Conservation (phyloP, 441 rosid genomes). For the Theobroma grandiflorum region DNA sequence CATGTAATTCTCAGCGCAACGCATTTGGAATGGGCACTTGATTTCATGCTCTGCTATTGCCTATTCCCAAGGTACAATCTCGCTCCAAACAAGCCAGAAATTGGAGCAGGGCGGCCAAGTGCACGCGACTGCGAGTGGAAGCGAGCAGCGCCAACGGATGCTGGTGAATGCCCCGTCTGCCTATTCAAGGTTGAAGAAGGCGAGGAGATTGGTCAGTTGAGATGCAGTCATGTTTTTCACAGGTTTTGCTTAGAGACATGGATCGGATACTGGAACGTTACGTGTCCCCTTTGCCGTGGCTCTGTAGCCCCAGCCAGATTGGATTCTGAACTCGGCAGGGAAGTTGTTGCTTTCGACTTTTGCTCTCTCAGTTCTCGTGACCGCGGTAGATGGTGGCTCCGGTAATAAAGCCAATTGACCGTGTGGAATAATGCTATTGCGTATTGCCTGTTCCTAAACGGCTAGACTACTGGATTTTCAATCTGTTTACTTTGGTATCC, state of each 20-base stretch:
- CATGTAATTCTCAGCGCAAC: background rate
- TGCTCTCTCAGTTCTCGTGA: background rate
- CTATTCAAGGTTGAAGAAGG: conserved; percentile 18
- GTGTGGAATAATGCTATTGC: too few species aligned
- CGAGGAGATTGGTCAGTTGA: conserved; percentile 27
- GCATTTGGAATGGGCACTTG: conserved; percentile 28
- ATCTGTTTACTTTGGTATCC: too few species aligned
- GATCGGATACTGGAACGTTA: background rate
- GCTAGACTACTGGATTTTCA: background rate
- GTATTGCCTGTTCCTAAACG: background rate
- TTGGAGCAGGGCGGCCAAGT: background rate
- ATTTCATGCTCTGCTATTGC: conserved; percentile 17
- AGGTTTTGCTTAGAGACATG: conserved; percentile 21
- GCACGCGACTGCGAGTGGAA: background rate
- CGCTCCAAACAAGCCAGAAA: background rate
- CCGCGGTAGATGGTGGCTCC: background rate
- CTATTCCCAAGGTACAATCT: conserved; percentile 14
- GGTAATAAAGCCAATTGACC: background rate
- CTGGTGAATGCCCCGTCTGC: conserved; percentile 29
- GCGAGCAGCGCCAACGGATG: background rate
- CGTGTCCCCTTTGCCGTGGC: conserved; percentile 26
- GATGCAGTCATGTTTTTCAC: conserved; percentile 35
- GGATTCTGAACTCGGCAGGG: background rate
- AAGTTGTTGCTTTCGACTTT: background rate
- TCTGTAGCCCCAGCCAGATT: background rate